phyloP scores from a whole-genome alignment of 2,329 filamentous ascomycete species.

The Meredithiella fracta region DNA sequence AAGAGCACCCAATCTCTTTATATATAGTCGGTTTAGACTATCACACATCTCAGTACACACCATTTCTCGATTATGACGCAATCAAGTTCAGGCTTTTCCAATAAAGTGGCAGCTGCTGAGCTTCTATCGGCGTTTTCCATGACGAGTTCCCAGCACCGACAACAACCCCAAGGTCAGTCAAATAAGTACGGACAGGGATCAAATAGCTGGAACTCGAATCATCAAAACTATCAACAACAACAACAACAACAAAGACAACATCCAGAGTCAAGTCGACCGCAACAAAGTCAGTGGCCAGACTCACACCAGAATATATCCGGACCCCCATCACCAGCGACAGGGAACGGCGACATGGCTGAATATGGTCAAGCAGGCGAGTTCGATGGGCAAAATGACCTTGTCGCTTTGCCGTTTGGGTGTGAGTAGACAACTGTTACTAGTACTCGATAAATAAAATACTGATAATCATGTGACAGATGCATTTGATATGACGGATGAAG shows the following conservation, averaged over 20 bases:
- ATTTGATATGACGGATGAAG: conserved; percentile 12
- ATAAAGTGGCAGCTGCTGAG: conserved; percentile 11
- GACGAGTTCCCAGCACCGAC: conserved; percentile 4
- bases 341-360: too few species aligned
- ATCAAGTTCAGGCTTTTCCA: conserved; percentile 6
- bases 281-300: background rate
- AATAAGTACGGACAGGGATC: background rate
- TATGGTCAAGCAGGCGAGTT: background rate
- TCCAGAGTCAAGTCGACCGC: background rate
- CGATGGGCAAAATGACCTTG: conserved; percentile 25
- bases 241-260: background rate
- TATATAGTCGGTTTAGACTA: too few species aligned
- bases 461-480: conserved; percentile 23
- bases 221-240: background rate
- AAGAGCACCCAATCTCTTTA: too few species aligned
- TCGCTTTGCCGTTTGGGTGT: conserved; percentile 50
- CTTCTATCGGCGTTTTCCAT: conserved; percentile 14
- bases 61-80: conserved; percentile 2
- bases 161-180: conserved; percentile 3
- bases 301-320: background rate
- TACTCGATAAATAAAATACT: conserved; percentile 9
- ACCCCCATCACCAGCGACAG: background rate
- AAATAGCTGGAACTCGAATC: background rate
- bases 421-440: conserved; percentile 22
- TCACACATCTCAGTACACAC: background rate